Evolutionary conservation across 768 basidiomycete species (phyloP), one percentile per base, ranked within the genome.

Genomic region (Suillus variegatus): DNA sequence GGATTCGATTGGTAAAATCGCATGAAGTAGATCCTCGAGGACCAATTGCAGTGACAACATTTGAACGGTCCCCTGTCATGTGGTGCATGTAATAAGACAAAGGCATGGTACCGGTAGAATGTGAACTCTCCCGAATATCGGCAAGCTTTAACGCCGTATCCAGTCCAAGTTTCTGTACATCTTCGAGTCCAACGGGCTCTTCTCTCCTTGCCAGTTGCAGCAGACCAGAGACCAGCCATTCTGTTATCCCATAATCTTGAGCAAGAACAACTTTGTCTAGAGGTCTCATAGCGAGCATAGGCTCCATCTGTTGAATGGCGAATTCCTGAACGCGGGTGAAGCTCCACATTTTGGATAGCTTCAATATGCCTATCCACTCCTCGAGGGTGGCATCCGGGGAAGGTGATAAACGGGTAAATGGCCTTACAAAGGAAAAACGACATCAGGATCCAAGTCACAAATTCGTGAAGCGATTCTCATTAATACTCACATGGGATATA

Each of bases 361-460:
- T 78, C n/a, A 81, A 68, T 25, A 80, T 74, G 0, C 78, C 74
- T 18, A 77, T 67, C 84, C 82, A 82, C 60, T 74, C 73, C 8
- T 74, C 72, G 55, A 64, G 64, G 22, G 61, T 64, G 2, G n/a
- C 55, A 10, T 38, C 65, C 20, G 28, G 13, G n/a, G 46, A 38
- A 4, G n/a, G 18, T 1, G 28, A 4, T 13, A 44, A n/a, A 28
- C 49, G 32, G 55, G 52, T 55, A 12, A 36, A 35, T 6, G 58
- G 63, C 58, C 60, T 32, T 16, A 25, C 41, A 44, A 22, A 25
- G 20, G 20, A 16, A 61, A 28, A 12, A 41, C 36, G 36, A 0
- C 20, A n/a, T 54, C 54, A 35, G 41, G 13, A 3, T 35, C 9
- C 9, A 25, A 54, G 4, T 14, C 14, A 47, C 25, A 20, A 14